A percentile compares a stretch with the other conserved stretches of the same genome.
phyloP scores from a whole-genome alignment of 306 rosid genomes.

The Fagus sylvatica region DNA sequence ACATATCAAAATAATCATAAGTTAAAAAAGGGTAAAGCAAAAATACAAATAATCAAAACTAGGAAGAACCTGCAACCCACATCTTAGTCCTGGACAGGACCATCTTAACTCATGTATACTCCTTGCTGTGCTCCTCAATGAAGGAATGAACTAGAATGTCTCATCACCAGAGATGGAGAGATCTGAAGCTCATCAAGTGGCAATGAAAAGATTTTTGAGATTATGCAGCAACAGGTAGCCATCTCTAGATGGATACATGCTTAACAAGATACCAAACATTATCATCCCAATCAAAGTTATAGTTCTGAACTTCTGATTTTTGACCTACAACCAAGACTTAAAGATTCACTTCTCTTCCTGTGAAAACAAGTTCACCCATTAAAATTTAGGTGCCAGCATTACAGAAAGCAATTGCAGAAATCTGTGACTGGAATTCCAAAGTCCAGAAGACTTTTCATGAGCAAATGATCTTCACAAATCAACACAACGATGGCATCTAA shows the following conservation, averaged over 20 bases:
- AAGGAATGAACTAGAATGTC: no score
- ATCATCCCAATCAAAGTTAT: neutral
- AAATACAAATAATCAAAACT: no score
- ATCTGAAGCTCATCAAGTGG: no score
- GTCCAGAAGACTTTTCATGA: neutral
- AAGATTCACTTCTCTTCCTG: neutral
- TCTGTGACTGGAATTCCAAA: neutral
- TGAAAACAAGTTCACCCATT: neutral
- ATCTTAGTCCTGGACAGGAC: no score
- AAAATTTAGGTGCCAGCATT: neutral
- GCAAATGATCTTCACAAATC: neutral
- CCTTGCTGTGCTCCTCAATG: no score
- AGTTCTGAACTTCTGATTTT: neutral
- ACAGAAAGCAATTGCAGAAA: neutral
- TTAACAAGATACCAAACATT: neutral
- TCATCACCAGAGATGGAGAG: no score
- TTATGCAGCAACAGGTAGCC: neutral
- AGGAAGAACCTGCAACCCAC: no score
- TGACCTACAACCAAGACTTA: neutral
- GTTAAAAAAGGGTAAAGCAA: no score
- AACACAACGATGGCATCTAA: neutral
- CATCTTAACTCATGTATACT: no score
- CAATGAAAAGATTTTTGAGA: no score
- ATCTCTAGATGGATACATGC: neutral
- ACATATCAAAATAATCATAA: no score